Evolutionary conservation across 1,139 yeast genomes (phyloP), one percentile per base, ranked within the genome.

Genomic region (Meyerozyma smithsonii): DNA sequence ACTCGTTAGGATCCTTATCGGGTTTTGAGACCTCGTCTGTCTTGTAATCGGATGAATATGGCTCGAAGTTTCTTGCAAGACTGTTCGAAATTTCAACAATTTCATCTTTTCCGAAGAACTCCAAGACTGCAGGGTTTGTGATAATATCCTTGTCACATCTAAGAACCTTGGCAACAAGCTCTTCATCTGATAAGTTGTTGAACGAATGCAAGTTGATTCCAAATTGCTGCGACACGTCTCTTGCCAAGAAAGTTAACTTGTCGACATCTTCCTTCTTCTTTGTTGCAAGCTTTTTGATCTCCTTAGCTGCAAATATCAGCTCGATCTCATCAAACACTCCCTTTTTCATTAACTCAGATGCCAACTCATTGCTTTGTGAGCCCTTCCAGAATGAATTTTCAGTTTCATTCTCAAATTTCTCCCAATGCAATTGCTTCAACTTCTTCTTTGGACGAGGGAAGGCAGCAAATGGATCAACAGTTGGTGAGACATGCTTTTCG

Each of bases 401-500:
- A 2, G 83, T 72, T 24, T 57, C 57, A 32, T 63, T 59, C 28
- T 84, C 92, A 42, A 84, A 68, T 52, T 84, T 84, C 49, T 85
- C 94, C 94, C 94, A 85, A 54, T 85, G 95, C 48, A 84, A 66
- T 58, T 84, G 95, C 56, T 84, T 84, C 61, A 84, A 68, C 69
- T 81, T 84, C 63, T 75, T 79, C 66, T 82, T 82, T 18, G 95
- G 90, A 51, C 90, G 72, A 36, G 90, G 90, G 49, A 76, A 74
- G 39, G 68, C 68, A 39, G 79, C 86, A 50, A 78, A 78, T 38
- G 79, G 69, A 14, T 67, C 58, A 10, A 51, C 50, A 5, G 42
- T 39, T 4, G 46, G 47, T 5, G 41, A 24, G 2, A 38, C 30
- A 24, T 34, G 34, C 37, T 19, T 41, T 10, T 18, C 15, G 12